Percentiles rank a stretch among this genome's conserved stretches.
These are phyloP conservation scores for Galerina marginata DNA, from an alignment of 768 basidiomycete genomes.

Conservation along the genomic window DNA sequence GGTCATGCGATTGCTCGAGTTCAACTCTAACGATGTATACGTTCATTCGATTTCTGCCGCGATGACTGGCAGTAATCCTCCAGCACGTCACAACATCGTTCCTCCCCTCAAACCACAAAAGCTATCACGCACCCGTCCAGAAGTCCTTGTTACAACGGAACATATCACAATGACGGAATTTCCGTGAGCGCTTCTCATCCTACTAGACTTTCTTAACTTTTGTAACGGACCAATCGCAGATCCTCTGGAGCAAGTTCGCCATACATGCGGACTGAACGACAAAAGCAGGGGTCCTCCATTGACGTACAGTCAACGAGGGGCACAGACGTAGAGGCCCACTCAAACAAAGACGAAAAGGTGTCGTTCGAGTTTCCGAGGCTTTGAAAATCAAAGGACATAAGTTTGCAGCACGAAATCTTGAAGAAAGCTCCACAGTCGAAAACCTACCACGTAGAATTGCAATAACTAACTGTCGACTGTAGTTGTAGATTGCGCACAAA, in stretches of 20 bases:
- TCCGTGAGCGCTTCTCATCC: constrained; percentile 37
- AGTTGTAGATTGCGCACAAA: neutral
- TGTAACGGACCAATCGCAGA: constrained; percentile 2
- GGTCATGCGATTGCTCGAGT: constrained; percentile 69
- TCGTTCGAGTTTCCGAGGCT: constrained; percentile 28
- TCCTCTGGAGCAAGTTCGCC: constrained; percentile 23
- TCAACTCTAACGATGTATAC: constrained; percentile 50
- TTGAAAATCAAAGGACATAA: neutral
- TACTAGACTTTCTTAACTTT: neutral
- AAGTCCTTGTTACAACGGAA: constrained; percentile 64
- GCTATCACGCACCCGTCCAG: constrained; percentile 39
- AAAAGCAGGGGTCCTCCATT: constrained; percentile 25
- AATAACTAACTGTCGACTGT: neutral
- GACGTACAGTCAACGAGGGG: constrained; percentile 34
- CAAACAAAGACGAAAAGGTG: constrained; percentile 33
- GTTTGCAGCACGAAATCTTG: neutral
- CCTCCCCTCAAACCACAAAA: constrained; percentile 34
- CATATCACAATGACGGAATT: constrained; percentile 66
- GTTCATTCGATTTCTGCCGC: constrained; percentile 49
- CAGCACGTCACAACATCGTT: constrained; percentile 33
- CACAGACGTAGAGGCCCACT: constrained; percentile 26
- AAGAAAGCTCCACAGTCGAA: neutral
- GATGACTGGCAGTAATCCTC: constrained; percentile 37
- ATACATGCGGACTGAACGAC: constrained; percentile 29
- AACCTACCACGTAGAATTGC: neutral